A percentile compares a stretch with the other conserved stretches of the same genome.
phyloP scores from a whole-genome alignment of 345 rosid genomes.

The Citrus trifoliata region DNA sequence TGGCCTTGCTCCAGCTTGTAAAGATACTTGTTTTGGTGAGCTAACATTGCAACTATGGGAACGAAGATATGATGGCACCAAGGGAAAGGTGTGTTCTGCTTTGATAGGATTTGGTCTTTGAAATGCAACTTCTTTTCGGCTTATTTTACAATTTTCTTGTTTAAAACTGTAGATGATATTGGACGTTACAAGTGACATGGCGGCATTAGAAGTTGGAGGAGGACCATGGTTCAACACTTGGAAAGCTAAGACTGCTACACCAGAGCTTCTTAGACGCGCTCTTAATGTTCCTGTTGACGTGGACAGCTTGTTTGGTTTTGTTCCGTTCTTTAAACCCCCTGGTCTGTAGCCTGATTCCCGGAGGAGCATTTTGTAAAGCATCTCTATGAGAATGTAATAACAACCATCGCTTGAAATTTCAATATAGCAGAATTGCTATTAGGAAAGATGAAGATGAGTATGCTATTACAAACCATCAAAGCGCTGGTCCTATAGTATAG shows the following conservation, averaged over 20 bases:
- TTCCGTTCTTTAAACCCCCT: conserved; percentile 76
- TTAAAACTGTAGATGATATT: conserved; percentile 50
- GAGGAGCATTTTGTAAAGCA: not conserved
- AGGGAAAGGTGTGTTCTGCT: conserved; percentile 67
- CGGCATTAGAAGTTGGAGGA: conserved; percentile 91
- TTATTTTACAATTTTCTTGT: not conserved
- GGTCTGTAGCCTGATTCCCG: conserved; percentile 49
- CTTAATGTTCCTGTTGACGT: conserved; percentile 61
- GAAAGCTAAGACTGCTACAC: conserved; percentile 70
- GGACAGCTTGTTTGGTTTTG: conserved; percentile 45
- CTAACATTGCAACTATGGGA: conserved; percentile 84
- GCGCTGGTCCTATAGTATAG: not conserved
- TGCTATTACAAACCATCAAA: not conserved
- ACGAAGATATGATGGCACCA: conserved; percentile 59
- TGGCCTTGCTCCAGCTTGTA: conserved; percentile 88
- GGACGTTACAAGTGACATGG: conserved; percentile 78
- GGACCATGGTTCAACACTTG: conserved; percentile 95
- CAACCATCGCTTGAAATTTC: no score
- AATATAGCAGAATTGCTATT: no score
- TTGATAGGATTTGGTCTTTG: not conserved
- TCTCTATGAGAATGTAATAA: no score
- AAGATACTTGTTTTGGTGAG: conserved; percentile 72
- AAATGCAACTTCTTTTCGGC: not conserved
- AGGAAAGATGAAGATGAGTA: no score
- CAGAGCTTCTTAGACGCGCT: conserved; percentile 52